phyloP scores from a whole-genome alignment of 441 rosid genomes.

The Viola pubescens region DNA sequence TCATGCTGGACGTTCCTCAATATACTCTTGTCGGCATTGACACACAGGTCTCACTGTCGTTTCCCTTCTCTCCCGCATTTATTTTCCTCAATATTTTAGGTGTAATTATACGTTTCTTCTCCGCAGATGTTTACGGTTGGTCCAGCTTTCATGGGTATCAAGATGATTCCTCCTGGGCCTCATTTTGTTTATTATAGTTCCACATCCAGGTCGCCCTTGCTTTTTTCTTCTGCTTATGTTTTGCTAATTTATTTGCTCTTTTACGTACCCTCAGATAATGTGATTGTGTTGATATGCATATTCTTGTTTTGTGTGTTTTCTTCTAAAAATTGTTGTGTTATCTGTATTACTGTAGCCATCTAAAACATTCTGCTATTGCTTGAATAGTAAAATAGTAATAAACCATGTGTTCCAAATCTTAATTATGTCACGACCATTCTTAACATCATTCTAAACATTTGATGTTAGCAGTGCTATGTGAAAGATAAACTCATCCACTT shows the following conservation, averaged over 20 bases:
- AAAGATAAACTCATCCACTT: too few relatives aligned
- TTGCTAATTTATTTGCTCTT: neutral
- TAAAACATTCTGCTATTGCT: too few relatives aligned
- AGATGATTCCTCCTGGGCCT: constrained; percentile 90
- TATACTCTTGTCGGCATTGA: constrained; percentile 72
- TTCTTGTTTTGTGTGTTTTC: too few relatives aligned
- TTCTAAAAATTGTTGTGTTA: too few relatives aligned
- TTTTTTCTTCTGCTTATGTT: neutral
- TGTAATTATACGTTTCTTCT: neutral
- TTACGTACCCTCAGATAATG: neutral
- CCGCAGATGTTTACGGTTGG: constrained; percentile 62
- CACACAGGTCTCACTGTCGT: constrained; percentile 40
- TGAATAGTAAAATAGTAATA: too few relatives aligned
- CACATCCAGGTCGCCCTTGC: constrained; percentile 44
- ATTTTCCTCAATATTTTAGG: neutral
- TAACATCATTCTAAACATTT: too few relatives aligned
- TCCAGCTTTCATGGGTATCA: constrained; percentile 71
- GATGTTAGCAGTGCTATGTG: too few relatives aligned
- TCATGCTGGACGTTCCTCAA: constrained; percentile 77
- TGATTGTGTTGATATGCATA: too few relatives aligned
- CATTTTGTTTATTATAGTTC: constrained; percentile 79
- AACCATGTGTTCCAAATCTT: too few relatives aligned
- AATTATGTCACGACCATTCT: too few relatives aligned
- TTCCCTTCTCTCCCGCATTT: neutral
- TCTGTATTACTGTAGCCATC: too few relatives aligned